Evolutionary conservation across 2,329 filamentous ascomycete species (phyloP), one percentile per base, ranked within the genome.

Genomic region (Fusarium paranaense): DNA sequence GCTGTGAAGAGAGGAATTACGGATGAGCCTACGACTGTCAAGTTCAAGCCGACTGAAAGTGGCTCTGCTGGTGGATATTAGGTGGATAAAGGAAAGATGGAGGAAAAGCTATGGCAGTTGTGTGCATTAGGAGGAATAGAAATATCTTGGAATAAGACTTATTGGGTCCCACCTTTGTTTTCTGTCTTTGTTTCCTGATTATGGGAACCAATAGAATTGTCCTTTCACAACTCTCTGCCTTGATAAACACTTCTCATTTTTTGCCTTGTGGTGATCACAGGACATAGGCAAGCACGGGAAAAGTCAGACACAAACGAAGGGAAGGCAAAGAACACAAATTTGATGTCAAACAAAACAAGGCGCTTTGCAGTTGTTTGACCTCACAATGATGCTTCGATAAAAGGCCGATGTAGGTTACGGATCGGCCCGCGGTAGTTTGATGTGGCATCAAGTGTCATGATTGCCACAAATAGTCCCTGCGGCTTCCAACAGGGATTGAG

Each of bases 1-100:
- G 90, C 89, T 3, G 82, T 78, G 20, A 82, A 72, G 61, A 82
- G 88, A 30, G 88, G 88, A 0, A 89, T 90, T 57, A 81, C 72
- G 2, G 71, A 81, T 3, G 9, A 76, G 33, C 78, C 79, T 18
- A 78, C 69, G 1, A 66, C 66, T 13, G 60, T 66, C 0, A 18
- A 58, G 38, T 76, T 76, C 14, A 75, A 52, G 6, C 72, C 70
- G 0, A 76, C 75, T 14, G 66, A 37, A 4, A 54, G 20, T 0
- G 25, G 6, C 2, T 35, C 30, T 8, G 25, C 35, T 13, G 66
- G 62, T 6, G 68, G 68, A 22, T 75, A 75, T 33, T 75, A 63
- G 22, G 3, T 20, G 27, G 22, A 4, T 4, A n/a, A 25, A 6
- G 30, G 6, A 20, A 38, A 40, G 14, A 37, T 22, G 9, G 59